Percentiles rank a stretch among this genome's conserved stretches.
Evolutionary conservation across 2,329 filamentous ascomycete genomes (phyloP).

Genomic region (Scopulariopsis brevicaulis): DNA sequence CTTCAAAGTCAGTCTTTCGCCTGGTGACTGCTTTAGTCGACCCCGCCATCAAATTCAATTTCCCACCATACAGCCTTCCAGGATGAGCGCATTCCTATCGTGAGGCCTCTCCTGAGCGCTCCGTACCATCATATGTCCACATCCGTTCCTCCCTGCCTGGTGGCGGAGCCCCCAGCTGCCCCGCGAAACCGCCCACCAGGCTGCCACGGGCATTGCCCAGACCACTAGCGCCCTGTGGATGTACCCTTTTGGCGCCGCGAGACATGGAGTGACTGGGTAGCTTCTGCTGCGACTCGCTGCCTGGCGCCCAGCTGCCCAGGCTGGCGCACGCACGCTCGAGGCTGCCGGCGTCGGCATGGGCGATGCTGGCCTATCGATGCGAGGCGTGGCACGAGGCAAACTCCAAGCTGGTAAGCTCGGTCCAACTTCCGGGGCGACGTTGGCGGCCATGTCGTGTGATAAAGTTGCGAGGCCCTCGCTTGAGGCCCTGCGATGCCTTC

Average conservation of each 20-base stretch:
- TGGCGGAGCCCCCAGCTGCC: not conserved
- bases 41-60: not conserved
- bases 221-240: not conserved
- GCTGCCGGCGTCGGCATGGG: not conserved
- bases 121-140: not conserved
- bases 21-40: not conserved
- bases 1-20: not conserved
- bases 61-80: not conserved
- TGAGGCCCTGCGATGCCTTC: not conserved
- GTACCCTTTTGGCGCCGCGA: not conserved
- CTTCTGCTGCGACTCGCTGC: not conserved
- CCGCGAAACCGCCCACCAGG: not conserved
- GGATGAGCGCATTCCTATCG: not conserved
- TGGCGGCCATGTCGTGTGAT: not conserved
- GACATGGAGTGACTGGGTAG: not conserved
- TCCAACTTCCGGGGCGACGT: not conserved
- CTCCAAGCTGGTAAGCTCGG: not conserved
- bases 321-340: not conserved
- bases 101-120: not conserved
- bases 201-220: not conserved
- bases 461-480: not conserved
- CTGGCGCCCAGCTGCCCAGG: not conserved
- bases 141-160: not conserved
- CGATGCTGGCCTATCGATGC: slow-evolving; percentile 1
- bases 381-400: slow-evolving; percentile 2